These are phyloP conservation scores for Hypericum perforatum DNA, from an alignment of 345 rosid species.

Conservation along the genomic window DNA sequence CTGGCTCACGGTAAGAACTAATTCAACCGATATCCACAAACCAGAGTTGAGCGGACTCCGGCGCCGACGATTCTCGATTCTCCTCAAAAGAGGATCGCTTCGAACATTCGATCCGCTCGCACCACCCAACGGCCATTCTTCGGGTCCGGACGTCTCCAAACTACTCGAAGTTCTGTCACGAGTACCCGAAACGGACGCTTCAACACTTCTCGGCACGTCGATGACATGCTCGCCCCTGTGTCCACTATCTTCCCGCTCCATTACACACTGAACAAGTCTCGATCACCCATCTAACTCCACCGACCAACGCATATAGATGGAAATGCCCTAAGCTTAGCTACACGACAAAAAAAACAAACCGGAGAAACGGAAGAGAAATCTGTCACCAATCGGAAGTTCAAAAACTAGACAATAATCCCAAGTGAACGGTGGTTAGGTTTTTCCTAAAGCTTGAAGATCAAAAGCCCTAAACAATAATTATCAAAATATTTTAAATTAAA, in stretches of 20 bases:
- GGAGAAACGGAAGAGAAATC: too few relatives aligned
- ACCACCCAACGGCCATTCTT: slow-evolving; percentile 38
- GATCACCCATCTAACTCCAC: slow-evolving; percentile 60
- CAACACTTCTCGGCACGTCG: slow-evolving; percentile 38
- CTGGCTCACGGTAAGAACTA: slow-evolving; percentile 74
- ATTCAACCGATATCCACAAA: slow-evolving; percentile 80
- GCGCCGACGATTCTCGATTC: slow-evolving; percentile 58
- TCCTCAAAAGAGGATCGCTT: slow-evolving; percentile 33
- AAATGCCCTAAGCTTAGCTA: slow-evolving; percentile 32
- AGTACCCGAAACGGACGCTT: slow-evolving; percentile 38
- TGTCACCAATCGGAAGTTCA: too few relatives aligned
- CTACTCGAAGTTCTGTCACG: slow-evolving; percentile 47
- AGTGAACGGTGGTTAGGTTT: too few relatives aligned
- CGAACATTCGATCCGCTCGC: slow-evolving; percentile 39
- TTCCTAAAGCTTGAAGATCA: too few relatives aligned
- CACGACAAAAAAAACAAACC: too few relatives aligned
- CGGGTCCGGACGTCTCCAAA: slow-evolving; percentile 39
- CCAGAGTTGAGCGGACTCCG: slow-evolving; percentile 95
- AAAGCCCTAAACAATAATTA: too few relatives aligned
- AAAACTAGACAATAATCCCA: too few relatives aligned
- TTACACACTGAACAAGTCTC: slow-evolving; percentile 44
- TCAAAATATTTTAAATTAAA: too few relatives aligned
- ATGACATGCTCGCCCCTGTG: slow-evolving; percentile 49
- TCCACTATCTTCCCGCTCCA: slow-evolving; percentile 56
- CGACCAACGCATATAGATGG: slow-evolving; percentile 13